phyloP scores from a whole-genome alignment of 768 basidiomycete genomes.

The Amanita muscaria region DNA sequence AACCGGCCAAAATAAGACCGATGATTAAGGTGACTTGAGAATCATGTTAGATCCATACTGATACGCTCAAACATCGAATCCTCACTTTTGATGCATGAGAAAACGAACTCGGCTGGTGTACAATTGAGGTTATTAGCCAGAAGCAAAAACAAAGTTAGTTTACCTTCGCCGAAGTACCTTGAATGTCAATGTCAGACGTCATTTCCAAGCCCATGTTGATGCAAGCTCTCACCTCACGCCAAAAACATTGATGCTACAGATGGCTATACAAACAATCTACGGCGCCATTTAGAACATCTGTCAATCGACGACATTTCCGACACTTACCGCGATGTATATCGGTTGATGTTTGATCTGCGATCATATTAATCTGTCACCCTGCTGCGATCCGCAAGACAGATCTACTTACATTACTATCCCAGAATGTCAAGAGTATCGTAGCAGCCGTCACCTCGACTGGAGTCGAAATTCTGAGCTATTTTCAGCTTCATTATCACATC shows the following conservation, averaged over 20 bases:
- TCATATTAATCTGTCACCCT: too few relatives aligned
- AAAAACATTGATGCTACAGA: slow-evolving; percentile 57
- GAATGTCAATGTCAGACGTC: background rate
- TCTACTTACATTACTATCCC: slow-evolving; percentile 49
- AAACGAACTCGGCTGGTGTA: slow-evolving; percentile 51
- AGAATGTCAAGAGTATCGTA: slow-evolving; percentile 60
- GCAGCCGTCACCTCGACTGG: slow-evolving; percentile 74
- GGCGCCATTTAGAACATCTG: background rate
- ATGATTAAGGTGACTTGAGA: slow-evolving; percentile 47
- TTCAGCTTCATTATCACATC: background rate
- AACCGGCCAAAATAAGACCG: slow-evolving; percentile 49
- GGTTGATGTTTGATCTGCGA: slow-evolving; percentile 44
- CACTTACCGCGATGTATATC: slow-evolving; percentile 42
- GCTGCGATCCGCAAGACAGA: too few relatives aligned
- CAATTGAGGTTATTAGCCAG: slow-evolving; percentile 1
- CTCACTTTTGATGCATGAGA: slow-evolving; percentile 58
- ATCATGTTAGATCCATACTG: background rate
- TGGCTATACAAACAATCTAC: slow-evolving; percentile 43
- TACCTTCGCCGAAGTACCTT: slow-evolving; percentile 63
- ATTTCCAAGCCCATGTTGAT: background rate
- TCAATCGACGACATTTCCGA: background rate
- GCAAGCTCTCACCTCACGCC: slow-evolving; percentile 47
- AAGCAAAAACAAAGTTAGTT: slow-evolving; percentile 6
- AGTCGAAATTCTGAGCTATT: slow-evolving; percentile 38
- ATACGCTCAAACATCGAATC: background rate